Evolutionary conservation across 2,329 filamentous ascomycete genomes (phyloP).

Genomic region (Bipolaris oryzae): DNA sequence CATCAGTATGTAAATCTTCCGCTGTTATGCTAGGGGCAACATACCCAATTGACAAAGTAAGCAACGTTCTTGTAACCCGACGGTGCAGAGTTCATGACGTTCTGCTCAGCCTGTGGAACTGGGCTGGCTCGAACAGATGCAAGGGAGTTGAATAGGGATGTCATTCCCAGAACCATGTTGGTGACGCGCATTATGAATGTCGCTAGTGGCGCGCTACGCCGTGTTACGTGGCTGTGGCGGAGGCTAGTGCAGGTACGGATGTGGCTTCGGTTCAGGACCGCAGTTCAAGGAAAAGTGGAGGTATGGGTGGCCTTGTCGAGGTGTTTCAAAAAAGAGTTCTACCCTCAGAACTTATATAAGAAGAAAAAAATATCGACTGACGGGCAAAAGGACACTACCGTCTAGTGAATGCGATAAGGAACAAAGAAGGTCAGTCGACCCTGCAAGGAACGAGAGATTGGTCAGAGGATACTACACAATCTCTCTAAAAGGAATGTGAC

Average conservation of each 20-base stretch:
- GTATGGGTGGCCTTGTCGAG: neutral
- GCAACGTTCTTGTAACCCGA: conserved; percentile 46
- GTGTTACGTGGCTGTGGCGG: conserved; percentile 32
- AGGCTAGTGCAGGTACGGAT: conserved; percentile 26
- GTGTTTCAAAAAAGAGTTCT: neutral
- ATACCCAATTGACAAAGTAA: conserved; percentile 49
- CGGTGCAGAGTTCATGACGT: conserved; percentile 23
- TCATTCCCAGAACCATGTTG: conserved; percentile 31
- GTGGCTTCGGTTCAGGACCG: conserved; percentile 15
- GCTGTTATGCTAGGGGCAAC: conserved; percentile 9
- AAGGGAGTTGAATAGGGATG: conserved; percentile 29
- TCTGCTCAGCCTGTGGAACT: conserved; percentile 25
- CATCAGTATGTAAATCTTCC: conserved; percentile 5
- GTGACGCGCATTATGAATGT: conserved; percentile 30
- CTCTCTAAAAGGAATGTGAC: conserved; percentile 34
- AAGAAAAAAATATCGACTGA: conserved; percentile 1
- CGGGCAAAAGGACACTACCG: neutral
- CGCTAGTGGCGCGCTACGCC: conserved; percentile 28
- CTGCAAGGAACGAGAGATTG: conserved; percentile 16
- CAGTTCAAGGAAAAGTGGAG: conserved; percentile 1
- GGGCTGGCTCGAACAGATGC: conserved; percentile 27
- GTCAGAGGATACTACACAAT: conserved; percentile 34
- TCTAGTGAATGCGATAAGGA: conserved; percentile 2
- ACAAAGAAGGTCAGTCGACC: conserved; percentile 14
- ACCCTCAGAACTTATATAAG: conserved; percentile 5